Conservation (phyloP, 148 eudicot genomes). For the Mesembryanthemum crystallinum region DNA sequence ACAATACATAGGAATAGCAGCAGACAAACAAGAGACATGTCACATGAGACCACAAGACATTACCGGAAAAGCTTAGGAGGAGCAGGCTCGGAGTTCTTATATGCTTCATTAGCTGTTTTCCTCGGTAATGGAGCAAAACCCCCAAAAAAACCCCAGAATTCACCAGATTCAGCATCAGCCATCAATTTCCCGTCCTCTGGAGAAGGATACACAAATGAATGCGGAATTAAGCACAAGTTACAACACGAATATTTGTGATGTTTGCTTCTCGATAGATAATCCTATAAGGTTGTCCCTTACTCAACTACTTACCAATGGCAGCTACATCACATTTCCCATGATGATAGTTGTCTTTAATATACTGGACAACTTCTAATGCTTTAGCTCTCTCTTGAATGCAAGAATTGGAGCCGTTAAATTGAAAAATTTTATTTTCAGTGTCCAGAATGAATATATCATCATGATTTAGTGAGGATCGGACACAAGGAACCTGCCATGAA, state of each 20-base stretch:
- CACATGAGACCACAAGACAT: conserved; percentile 12
- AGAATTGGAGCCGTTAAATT: conserved; percentile 92
- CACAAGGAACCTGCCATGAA: conserved; percentile 76
- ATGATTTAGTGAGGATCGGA: conserved; percentile 89
- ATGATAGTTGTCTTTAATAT: conserved; percentile 85
- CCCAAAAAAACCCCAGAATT: conserved; percentile 98
- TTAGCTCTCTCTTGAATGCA: conserved; percentile 98
- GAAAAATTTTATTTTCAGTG: conserved; percentile 84
- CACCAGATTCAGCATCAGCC: conserved; percentile 97
- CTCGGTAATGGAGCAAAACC: conserved; percentile 99
- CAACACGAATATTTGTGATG: background rate
- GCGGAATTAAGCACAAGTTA: conserved; percentile 8
- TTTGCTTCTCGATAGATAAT: background rate
- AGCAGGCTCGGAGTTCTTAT: conserved; percentile 39
- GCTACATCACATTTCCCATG: conserved; percentile 95
- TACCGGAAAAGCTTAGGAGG: conserved; percentile 72
- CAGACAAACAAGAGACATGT: conserved; percentile 4
- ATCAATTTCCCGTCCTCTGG: conserved; percentile 92
- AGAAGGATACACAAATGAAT: conserved; percentile 8
- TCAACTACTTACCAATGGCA: conserved; percentile 63
- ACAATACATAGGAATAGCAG: background rate
- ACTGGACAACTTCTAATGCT: conserved; percentile 94
- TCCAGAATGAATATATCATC: conserved; percentile 94
- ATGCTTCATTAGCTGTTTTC: conserved; percentile 57
- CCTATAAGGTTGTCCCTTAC: background rate